A percentile compares a stretch with the other conserved stretches of the same genome.
These are phyloP conservation scores for Citrus australasica DNA, from an alignment of 345 rosid genomes.

Conservation along the genomic window DNA sequence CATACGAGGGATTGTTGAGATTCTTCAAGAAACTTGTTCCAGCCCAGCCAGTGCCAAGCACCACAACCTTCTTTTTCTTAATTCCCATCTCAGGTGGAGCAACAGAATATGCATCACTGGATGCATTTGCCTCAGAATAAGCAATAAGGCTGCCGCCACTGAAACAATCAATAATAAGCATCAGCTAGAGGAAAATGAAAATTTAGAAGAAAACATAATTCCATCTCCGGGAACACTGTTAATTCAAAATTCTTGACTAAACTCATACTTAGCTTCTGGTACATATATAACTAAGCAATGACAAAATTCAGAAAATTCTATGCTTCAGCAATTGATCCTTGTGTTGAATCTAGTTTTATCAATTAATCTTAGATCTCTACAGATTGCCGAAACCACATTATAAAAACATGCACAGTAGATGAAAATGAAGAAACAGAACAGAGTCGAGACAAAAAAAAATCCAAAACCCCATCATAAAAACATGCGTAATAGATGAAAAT, in stretches of 20 bases:
- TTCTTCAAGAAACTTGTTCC: slow-evolving; percentile 88
- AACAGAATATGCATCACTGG: slow-evolving; percentile 26
- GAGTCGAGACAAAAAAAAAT: too few species aligned
- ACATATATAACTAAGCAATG: background rate
- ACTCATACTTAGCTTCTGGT: background rate
- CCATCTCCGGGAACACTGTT: background rate
- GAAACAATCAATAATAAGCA: slow-evolving; percentile 11
- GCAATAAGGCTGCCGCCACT: slow-evolving; percentile 91
- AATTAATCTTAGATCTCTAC: background rate
- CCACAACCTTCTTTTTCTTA: slow-evolving; percentile 87
- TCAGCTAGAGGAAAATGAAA: background rate
- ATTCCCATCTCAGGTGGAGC: slow-evolving; percentile 37
- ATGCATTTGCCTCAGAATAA: slow-evolving; percentile 63
- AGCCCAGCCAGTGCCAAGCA: slow-evolving; percentile 99
- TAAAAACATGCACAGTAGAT: background rate
- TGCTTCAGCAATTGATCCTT: background rate
- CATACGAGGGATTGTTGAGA: slow-evolving; percentile 57
- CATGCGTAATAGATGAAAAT: background rate
- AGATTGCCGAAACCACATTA: background rate
- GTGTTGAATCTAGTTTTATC: background rate
- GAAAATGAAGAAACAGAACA: background rate
- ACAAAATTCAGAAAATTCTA: background rate
- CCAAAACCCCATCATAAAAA: background rate
- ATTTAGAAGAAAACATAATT: background rate
- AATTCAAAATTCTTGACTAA: background rate